Percentiles rank a stretch among this genome's conserved stretches.
Evolutionary conservation across 768 basidiomycete genomes (phyloP).

Genomic region (Lactifluus volemus): DNA sequence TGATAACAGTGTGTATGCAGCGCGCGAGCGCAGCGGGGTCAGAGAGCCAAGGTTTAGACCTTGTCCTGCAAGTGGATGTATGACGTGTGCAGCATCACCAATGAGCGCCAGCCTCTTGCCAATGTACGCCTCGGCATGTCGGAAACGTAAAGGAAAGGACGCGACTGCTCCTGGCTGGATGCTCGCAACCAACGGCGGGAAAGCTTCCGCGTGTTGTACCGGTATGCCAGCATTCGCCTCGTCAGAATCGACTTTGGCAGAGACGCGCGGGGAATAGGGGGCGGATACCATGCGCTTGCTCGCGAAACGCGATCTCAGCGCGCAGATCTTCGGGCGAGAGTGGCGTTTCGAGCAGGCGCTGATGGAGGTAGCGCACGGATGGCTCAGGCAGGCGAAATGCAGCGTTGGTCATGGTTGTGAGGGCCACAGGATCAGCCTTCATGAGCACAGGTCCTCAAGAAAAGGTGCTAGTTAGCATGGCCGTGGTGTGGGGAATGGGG

Average conservation of each 20-base stretch:
- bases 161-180: slow-evolving; percentile 71
- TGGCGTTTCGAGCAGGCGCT: slow-evolving; percentile 48
- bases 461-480: too few relatives aligned
- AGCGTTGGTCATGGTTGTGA: slow-evolving; percentile 77
- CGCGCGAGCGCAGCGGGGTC: slow-evolving; percentile 70
- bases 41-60: slow-evolving; percentile 88
- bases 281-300: slow-evolving; percentile 61
- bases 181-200: slow-evolving; percentile 68
- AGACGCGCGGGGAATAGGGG: slow-evolving; percentile 53
- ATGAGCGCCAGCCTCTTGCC: slow-evolving; percentile 85
- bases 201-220: slow-evolving; percentile 45
- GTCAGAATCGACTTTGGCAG: slow-evolving; percentile 28
- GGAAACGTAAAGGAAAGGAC: slow-evolving; percentile 83
- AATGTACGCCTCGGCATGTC: slow-evolving; percentile 80
- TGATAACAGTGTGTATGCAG: slow-evolving; percentile 49
- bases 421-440: slow-evolving; percentile 49
- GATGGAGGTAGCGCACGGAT: slow-evolving; percentile 60
- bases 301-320: slow-evolving; percentile 65
- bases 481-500: too few relatives aligned
- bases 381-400: slow-evolving; percentile 82
- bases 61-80: slow-evolving; percentile 94
- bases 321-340: slow-evolving; percentile 42
- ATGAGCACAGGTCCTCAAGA: too few relatives aligned
- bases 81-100: slow-evolving; percentile 92
- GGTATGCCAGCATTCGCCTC: slow-evolving; percentile 40